Conservation (phyloP, 2,329 filamentous ascomycete genomes). For the Fonsecaea pedrosoi region DNA sequence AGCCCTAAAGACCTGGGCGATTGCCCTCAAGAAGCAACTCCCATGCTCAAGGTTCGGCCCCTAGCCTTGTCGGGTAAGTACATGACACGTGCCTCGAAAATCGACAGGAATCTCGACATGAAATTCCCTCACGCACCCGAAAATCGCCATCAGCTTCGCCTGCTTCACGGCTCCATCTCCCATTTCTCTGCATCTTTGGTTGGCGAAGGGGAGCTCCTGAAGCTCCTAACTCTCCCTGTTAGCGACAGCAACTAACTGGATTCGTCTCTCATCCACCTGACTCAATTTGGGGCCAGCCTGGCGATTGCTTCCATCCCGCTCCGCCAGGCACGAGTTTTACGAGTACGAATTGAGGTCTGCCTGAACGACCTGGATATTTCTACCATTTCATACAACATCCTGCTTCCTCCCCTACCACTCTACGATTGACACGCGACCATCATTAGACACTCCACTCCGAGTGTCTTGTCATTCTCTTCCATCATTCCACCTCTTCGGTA, state of each 20-base stretch:
- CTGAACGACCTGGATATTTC: conserved; percentile 14
- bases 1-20: background rate
- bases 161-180: background rate
- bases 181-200: conserved; percentile 22
- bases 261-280: conserved; percentile 31
- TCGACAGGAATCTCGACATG: conserved; percentile 13
- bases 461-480: conserved; percentile 31
- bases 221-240: conserved; percentile 31
- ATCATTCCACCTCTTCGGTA: conserved; percentile 31
- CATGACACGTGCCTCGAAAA: conserved; percentile 15
- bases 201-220: conserved; percentile 20
- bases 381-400: conserved; percentile 18
- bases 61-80: background rate
- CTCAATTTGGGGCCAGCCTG: conserved; percentile 19
- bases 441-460: conserved; percentile 39
- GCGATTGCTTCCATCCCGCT: conserved; percentile 22
- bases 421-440: conserved; percentile 24
- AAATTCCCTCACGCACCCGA: conserved; percentile 35
- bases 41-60: background rate
- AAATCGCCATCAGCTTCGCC: conserved; percentile 9
- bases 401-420: conserved; percentile 9
- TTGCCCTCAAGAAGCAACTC: background rate
- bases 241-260: conserved; percentile 25
- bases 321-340: conserved; percentile 37
- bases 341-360: conserved; percentile 32